Conservation (phyloP, 352 stramenopile genomes). For the Hyaloperonospora brassicae region DNA sequence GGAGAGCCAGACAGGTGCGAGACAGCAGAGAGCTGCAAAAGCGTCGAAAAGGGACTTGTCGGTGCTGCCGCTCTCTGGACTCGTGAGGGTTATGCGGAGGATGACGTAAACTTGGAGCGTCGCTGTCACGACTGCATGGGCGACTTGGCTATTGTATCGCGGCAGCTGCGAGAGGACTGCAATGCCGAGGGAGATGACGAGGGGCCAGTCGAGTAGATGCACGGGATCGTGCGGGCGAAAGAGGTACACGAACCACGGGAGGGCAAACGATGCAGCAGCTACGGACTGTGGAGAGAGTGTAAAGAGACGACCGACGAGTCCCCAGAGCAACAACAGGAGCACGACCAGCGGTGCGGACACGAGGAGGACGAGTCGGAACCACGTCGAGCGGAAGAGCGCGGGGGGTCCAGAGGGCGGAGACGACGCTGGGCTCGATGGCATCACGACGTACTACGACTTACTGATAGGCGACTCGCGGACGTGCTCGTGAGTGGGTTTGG, state of each 20-base stretch:
- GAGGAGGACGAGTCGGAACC: conserved; percentile 28
- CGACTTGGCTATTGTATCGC: conserved; percentile 15
- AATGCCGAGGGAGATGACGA: conserved; percentile 41
- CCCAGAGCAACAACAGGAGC: conserved; percentile 49
- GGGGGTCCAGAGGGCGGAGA: conserved; percentile 13
- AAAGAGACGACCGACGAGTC: conserved; percentile 39
- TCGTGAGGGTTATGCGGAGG: conserved; percentile 32
- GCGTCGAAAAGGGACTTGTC: conserved; percentile 31
- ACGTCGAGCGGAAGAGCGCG: conserved; percentile 9
- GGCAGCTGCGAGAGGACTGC: conserved; percentile 25
- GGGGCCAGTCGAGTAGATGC: conserved; percentile 45
- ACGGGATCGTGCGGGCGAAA: conserved; percentile 40
- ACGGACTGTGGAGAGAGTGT: conserved; percentile 35
- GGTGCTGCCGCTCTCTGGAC: conserved; percentile 27
- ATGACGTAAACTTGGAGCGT: conserved; percentile 42
- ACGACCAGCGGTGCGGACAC: conserved; percentile 38
- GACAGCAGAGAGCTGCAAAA: conserved; percentile 33
- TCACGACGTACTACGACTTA: too few species aligned
- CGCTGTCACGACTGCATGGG: conserved; percentile 25
- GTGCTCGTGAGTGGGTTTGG: too few species aligned
- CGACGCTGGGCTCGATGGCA: background rate
- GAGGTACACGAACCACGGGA: conserved; percentile 47
- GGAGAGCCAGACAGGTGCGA: conserved; percentile 45
- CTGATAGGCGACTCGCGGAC: too few species aligned
- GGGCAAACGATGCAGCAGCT: conserved; percentile 17